Evolutionary conservation across 441 rosid species (phyloP), one percentile per base, ranked within the genome.

Genomic region (Omphalea diandra): DNA sequence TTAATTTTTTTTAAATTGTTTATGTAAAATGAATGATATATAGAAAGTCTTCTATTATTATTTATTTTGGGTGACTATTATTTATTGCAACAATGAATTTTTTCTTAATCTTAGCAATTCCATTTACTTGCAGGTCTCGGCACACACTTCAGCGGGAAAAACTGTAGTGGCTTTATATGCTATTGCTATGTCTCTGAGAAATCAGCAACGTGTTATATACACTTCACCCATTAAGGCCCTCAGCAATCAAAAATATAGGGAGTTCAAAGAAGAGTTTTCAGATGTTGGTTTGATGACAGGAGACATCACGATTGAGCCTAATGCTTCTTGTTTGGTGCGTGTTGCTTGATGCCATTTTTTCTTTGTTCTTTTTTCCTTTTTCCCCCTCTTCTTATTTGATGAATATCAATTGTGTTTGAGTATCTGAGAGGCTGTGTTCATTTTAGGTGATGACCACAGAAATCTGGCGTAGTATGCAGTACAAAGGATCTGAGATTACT

Each of bases 271-370:
- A 75, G 99, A 95, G 83, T 95, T 95, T 77, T 88, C 98, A 0
- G 99, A 95, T 79, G 99, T 95, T 54, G 99, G 99, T 70, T 85
- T 95, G 80, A 93, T 95, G 97, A 95, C 98, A 12, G 99, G 99
- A 53, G 99, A 95, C 78, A 94, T 93, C 10, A 90, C 99, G 3
- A 90, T 93, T 72, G 98, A 95, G 18, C 99, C 98, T 73, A 95
- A 88, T 79, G 97, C 98, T 40, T 93, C 99, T 71, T 88, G 94
- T 79, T 75, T 95, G 87, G 99, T 92, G 76, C 10, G 89, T 76
- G 31, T 9, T 57, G 43, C 38, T 14, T 27, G 4, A 36, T 24
- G 17, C 24, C 33, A 3, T 10, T 46, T 59, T 18, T n/a, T n/a
- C n/a, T n/a, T n/a, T n/a, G n/a, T n/a, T n/a, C n/a, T n/a, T n/a